phyloP scores from a whole-genome alignment of 2,329 filamentous ascomycete species.

The Microdochium bolleyi region DNA sequence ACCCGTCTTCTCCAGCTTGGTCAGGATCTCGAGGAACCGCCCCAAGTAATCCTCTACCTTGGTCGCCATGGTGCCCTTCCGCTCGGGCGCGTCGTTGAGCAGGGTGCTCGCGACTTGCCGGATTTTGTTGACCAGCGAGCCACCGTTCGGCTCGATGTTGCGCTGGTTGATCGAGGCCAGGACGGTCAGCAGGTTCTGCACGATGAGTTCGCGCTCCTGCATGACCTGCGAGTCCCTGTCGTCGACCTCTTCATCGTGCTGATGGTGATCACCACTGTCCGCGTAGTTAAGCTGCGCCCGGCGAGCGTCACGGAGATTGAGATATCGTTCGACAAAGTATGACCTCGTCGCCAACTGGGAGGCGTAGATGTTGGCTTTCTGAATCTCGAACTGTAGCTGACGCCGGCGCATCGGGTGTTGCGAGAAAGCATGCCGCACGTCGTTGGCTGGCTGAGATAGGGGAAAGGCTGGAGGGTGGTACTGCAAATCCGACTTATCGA shows the following conservation, averaged over 20 bases:
- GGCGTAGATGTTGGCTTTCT: constrained; percentile 83
- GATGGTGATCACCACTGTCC: constrained; percentile 26
- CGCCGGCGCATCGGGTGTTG: constrained; percentile 41
- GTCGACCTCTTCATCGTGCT: constrained; percentile 33
- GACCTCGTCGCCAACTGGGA: constrained; percentile 76
- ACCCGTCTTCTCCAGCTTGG: constrained; percentile 62
- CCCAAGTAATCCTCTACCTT: constrained; percentile 64
- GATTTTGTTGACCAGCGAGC: constrained; percentile 71
- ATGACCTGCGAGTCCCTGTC: constrained; percentile 55
- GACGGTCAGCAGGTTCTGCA: constrained; percentile 69
- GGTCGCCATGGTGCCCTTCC: constrained; percentile 41
- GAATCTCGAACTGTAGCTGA: constrained; percentile 73
- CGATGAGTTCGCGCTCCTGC: constrained; percentile 71
- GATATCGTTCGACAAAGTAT: constrained; percentile 81
- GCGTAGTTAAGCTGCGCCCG: constrained; percentile 33
- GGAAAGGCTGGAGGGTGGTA: constrained; percentile 45
- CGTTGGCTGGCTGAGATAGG: constrained; percentile 35
- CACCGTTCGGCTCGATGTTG: constrained; percentile 69
- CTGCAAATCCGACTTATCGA: constrained; percentile 38
- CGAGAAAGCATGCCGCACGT: constrained; percentile 41
- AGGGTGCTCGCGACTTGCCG: constrained; percentile 77
- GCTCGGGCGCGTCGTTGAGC: constrained; percentile 48
- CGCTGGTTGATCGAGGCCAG: constrained; percentile 73
- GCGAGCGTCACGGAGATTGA: constrained; percentile 64
- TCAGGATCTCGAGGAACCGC: constrained; percentile 66